phyloP scores from a whole-genome alignment of 2,329 filamentous ascomycete genomes.

The Claviceps sp. region DNA sequence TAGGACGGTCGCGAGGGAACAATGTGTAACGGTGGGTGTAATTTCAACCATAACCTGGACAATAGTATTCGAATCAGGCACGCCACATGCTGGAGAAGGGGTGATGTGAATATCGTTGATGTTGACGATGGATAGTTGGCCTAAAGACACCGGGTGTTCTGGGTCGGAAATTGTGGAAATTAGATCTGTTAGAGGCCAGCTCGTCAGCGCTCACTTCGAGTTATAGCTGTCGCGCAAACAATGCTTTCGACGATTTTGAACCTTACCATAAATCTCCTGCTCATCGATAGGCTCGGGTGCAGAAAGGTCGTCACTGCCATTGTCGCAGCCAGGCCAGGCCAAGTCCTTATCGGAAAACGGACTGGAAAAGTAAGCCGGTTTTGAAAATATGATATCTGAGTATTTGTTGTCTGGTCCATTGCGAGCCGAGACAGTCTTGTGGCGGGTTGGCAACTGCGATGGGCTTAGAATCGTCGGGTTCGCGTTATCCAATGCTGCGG shows the following conservation, averaged over 20 bases:
- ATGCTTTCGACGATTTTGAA: neutral
- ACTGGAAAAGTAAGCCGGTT: slow-evolving; percentile 28
- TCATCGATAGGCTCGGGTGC: slow-evolving; percentile 78
- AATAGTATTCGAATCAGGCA: slow-evolving; percentile 38
- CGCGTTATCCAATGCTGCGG: slow-evolving; percentile 49
- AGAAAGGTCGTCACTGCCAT: slow-evolving; percentile 40
- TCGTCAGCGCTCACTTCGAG: neutral
- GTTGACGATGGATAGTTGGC: slow-evolving; percentile 87
- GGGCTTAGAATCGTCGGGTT: slow-evolving; percentile 87
- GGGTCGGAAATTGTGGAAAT: slow-evolving; percentile 92
- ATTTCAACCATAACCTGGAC: slow-evolving; percentile 74
- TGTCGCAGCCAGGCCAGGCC: slow-evolving; percentile 20
- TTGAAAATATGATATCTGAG: slow-evolving; percentile 31
- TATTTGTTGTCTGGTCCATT: slow-evolving; percentile 34
- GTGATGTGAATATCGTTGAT: slow-evolving; percentile 81
- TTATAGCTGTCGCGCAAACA: neutral
- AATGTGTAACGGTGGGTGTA: slow-evolving; percentile 94
- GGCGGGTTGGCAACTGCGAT: slow-evolving; percentile 75
- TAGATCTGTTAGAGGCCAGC: slow-evolving; percentile 46
- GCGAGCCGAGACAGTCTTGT: slow-evolving; percentile 33
- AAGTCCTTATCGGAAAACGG: slow-evolving; percentile 25
- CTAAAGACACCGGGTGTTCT: slow-evolving; percentile 88
- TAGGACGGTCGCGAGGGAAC: slow-evolving; percentile 90
- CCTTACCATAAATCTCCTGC: slow-evolving; percentile 84
- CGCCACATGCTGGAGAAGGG: slow-evolving; percentile 21